Evolutionary conservation across 2,329 filamentous ascomycete species (phyloP), one percentile per base, ranked within the genome.

Genomic region (Aspergillus sp.): DNA sequence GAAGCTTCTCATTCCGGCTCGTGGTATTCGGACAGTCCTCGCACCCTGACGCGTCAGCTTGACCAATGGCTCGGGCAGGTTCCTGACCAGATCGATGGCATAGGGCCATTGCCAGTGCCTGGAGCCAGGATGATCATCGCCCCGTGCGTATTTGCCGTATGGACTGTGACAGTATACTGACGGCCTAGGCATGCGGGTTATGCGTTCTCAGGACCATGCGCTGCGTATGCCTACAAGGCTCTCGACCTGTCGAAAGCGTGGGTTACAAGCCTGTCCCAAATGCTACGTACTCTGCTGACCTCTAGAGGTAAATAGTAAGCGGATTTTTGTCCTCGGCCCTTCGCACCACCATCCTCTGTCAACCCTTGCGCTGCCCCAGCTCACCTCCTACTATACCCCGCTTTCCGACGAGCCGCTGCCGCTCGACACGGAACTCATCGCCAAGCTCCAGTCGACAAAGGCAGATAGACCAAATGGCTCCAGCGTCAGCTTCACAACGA

Each of bases 141-240:
- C 40, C 91, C 91, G 89, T 95, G 73, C 69, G 82, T n/a, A 13
- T 37, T 10, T 29, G 39, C 13, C 24, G 27, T 15, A n/a, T 35
- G 32, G 22, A n/a, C 15, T 13, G n/a, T 17, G 2, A 15, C 8
- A 34, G 3, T 37, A 39, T 39, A 31, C 40, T 53, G 30, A 29
- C 34, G 10, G 35, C 33, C 47, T 49, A 95, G 89, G 39, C 91
- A 98, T 59, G 91, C 91, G 38, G 91, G 91, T 40, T 98, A 94
- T 64, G 67, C 75, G 2, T 96, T 89, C 67, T 98, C 91, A 3
- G 91, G 91, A 5, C 75, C 80, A 24, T 89, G 86, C 45, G 91
- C 91, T 26, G 91, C 88, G 26, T 96, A 86, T 79, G 91, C 91
- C 6, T 98, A 96, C 64, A 91, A 85, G 60, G 74, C 75, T 5